Conservation (phyloP, 2,329 filamentous ascomycete species). For the Aspergillus viridinutans region DNA sequence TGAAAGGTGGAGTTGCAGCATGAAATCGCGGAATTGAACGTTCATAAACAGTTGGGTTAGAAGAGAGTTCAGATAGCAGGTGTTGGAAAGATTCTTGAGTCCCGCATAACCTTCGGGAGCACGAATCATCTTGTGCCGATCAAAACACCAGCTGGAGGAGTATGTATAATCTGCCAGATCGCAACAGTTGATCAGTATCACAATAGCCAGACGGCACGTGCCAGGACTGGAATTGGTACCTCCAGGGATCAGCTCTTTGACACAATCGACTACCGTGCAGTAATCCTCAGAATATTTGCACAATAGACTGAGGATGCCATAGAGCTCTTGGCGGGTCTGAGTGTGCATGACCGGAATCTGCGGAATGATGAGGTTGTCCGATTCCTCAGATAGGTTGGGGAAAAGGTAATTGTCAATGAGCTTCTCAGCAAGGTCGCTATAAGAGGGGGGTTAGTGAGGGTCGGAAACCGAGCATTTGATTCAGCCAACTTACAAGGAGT, state of each 20-base stretch:
- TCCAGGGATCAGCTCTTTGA: slow-evolving; percentile 51
- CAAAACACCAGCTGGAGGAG: slow-evolving; percentile 59
- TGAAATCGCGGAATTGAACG: slow-evolving; percentile 75
- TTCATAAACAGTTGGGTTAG: slow-evolving; percentile 98
- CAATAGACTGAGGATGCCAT: slow-evolving; percentile 56
- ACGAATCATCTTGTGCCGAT: slow-evolving; percentile 65
- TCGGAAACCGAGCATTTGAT: neutral
- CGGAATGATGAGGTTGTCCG: slow-evolving; percentile 26
- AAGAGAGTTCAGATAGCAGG: slow-evolving; percentile 94
- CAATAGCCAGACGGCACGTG: slow-evolving; percentile 13
- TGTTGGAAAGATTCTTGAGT: slow-evolving; percentile 87
- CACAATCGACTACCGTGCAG: slow-evolving; percentile 47
- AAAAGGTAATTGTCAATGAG: slow-evolving; percentile 66
- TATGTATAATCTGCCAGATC: slow-evolving; percentile 53
- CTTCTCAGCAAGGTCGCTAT: slow-evolving; percentile 43
- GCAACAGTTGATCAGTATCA: neutral
- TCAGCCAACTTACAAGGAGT: slow-evolving; percentile 29
- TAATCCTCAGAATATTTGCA: slow-evolving; percentile 51
- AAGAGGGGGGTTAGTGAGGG: slow-evolving; percentile 4
- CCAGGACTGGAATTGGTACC: slow-evolving; percentile 35
- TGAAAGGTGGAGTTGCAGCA: slow-evolving; percentile 61
- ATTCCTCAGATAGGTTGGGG: slow-evolving; percentile 46
- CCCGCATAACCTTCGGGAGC: slow-evolving; percentile 80
- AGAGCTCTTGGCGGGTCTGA: slow-evolving; percentile 56
- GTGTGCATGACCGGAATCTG: slow-evolving; percentile 50